These are phyloP conservation scores for Pilaira anomala DNA, from an alignment of 192 early-diverging fungal species.

Conservation along the genomic window DNA sequence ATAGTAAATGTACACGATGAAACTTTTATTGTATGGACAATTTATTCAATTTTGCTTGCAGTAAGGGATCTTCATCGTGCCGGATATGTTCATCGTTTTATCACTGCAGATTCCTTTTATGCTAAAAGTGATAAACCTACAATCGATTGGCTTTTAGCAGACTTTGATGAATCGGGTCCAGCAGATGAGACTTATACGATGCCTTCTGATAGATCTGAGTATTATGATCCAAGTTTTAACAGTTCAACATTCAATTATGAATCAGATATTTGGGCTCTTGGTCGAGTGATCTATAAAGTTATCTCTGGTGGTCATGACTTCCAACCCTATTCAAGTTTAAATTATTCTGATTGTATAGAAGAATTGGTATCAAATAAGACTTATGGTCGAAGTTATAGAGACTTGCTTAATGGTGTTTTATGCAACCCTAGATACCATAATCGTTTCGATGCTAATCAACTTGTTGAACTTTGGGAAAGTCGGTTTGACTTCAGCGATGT, in stretches of 20 bases:
- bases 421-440: no score
- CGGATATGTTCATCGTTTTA: not conserved
- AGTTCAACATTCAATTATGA: not conserved
- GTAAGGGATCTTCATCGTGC: not conserved
- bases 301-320: not conserved
- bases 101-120: not conserved
- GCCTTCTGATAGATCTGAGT: not conserved
- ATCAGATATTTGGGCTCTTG: not conserved
- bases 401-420: no score
- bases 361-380: no score
- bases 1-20: not conserved
- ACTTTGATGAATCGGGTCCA: not conserved
- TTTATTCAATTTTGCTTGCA: not conserved
- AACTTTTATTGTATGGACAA: not conserved
- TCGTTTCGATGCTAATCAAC: no score
- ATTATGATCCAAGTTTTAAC: not conserved
- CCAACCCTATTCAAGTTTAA: no score
- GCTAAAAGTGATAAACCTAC: not conserved
- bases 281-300: not conserved
- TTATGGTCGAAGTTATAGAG: no score
- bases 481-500: no score
- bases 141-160: conserved; percentile 1
- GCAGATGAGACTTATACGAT: not conserved
- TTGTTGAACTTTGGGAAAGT: no score
- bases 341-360: no score